These are phyloP conservation scores for Fraxinus velutina DNA, from an alignment of 305 asterid species.

Conservation along the genomic window DNA sequence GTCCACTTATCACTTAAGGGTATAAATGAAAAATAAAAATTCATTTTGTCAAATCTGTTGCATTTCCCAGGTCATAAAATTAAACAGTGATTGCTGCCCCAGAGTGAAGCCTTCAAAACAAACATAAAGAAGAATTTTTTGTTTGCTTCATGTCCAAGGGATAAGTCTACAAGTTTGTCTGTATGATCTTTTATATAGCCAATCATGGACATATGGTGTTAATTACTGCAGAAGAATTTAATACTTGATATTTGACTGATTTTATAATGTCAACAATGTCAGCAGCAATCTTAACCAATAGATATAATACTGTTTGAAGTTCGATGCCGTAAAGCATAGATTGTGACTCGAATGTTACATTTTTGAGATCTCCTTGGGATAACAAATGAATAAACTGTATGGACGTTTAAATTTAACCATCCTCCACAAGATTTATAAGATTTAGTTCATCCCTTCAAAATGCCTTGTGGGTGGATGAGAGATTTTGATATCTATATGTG, in stretches of 20 bases:
- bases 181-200: background rate
- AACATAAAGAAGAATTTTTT: background rate
- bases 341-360: background rate
- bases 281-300: constrained; percentile 7
- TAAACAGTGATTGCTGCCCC: background rate
- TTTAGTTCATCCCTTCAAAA: constrained; percentile 11
- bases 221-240: background rate
- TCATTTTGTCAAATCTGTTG: background rate
- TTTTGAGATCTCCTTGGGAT: background rate
- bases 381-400: background rate
- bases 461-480: background rate
- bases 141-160: background rate
- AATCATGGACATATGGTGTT: background rate
- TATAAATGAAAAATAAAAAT: background rate
- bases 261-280: background rate
- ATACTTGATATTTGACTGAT: background rate
- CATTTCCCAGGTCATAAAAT: background rate
- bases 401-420: background rate
- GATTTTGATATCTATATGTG: constrained; percentile 2
- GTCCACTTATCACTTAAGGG: background rate
- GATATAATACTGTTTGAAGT: constrained; percentile 10
- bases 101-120: background rate
- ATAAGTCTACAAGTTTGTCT: background rate
- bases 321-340: background rate
- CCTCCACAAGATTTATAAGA: background rate